A percentile compares a stretch with the other conserved stretches of the same genome.
phyloP scores from a whole-genome alignment of 2,329 filamentous ascomycete species.

The Shiraia sp. region DNA sequence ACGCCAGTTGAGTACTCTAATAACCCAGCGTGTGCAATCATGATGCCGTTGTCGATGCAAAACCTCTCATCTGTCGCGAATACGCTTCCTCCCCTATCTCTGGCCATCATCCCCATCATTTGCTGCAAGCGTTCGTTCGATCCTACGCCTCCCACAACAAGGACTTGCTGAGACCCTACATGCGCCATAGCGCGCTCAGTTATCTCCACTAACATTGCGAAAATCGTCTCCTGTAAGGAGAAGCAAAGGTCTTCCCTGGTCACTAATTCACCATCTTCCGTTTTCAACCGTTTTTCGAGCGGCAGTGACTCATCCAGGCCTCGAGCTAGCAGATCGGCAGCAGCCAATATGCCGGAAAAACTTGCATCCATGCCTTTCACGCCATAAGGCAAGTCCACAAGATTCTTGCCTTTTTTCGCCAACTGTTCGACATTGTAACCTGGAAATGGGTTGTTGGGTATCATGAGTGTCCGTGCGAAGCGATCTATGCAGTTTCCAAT shows the following conservation, averaged over 20 bases:
- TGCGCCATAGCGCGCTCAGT: conserved; percentile 99
- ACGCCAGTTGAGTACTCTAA: conserved; percentile 83
- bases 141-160: conserved; percentile 94
- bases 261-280: conserved; percentile 59
- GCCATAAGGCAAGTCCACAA: conserved; percentile 90
- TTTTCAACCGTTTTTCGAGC: conserved; percentile 47
- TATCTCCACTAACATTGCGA: conserved; percentile 96
- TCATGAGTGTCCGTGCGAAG: conserved; percentile 87
- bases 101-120: conserved; percentile 98
- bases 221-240: conserved; percentile 92
- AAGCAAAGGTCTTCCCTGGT: conserved; percentile 90
- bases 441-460: conserved; percentile 93
- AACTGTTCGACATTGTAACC: conserved; percentile 98
- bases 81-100: conserved; percentile 83
- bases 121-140: conserved; percentile 93
- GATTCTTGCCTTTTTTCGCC: conserved; percentile 70
- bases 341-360: conserved; percentile 88
- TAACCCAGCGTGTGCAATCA: conserved; percentile 97
- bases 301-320: conserved; percentile 56
- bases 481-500: conserved; percentile 97
- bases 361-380: conserved; percentile 99
- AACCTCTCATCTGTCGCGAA: conserved; percentile 96
- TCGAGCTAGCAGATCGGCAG: conserved; percentile 77
- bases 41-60: conserved; percentile 99
- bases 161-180: conserved; percentile 84